A percentile compares a stretch with the other conserved stretches of the same genome.
Conservation (phyloP, 306 rosid genomes). For the Gastrolobium villosum region DNA sequence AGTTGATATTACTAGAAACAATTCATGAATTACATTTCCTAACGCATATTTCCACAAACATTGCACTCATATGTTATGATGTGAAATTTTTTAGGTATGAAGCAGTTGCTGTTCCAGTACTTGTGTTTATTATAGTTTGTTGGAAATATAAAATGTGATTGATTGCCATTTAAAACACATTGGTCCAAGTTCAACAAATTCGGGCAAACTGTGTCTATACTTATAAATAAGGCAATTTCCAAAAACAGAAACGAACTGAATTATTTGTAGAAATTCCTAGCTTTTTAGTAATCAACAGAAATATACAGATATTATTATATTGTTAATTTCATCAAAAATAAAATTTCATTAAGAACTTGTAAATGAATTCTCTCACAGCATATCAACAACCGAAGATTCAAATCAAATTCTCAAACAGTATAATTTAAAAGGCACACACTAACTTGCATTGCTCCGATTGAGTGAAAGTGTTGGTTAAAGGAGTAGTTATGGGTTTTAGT, state of each 20-base stretch:
- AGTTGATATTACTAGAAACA: not conserved
- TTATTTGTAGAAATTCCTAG: not conserved
- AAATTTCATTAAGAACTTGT: too few species aligned
- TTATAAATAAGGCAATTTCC: not conserved
- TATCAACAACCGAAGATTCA: too few species aligned
- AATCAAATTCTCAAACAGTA: too few species aligned
- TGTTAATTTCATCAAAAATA: too few species aligned
- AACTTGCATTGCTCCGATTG: too few species aligned
- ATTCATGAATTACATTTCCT: not conserved
- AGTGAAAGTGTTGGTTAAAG: too few species aligned
- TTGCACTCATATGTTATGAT: not conserved
- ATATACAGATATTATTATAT: too few species aligned
- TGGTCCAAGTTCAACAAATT: not conserved
- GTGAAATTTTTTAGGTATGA: not conserved
- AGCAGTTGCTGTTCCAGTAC: not conserved
- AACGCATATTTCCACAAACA: constrained; percentile 5
- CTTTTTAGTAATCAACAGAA: too few species aligned
- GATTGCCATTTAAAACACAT: constrained; percentile 7
- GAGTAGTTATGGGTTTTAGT: too few species aligned
- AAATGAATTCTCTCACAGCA: too few species aligned
- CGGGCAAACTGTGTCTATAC: not conserved
- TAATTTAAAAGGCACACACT: too few species aligned
- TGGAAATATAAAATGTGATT: not conserved
- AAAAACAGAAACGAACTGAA: not conserved
- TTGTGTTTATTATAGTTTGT: not conserved